Conservation (phyloP, 2,329 filamentous ascomycete genomes). For the Ceratocystis destructans region DNA sequence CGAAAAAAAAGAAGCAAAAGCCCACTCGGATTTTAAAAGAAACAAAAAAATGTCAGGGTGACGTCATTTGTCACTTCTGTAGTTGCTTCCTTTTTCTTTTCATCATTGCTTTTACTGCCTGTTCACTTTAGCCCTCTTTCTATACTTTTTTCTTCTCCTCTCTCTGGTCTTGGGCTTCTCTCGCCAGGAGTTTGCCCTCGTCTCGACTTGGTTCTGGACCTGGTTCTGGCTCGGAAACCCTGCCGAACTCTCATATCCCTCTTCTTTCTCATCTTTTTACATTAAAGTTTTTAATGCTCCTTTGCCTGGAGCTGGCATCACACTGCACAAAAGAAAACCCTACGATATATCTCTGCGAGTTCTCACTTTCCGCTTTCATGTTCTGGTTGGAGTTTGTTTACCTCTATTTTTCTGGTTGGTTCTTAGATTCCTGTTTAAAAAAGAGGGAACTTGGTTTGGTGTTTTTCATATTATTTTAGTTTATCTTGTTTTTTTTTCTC, state of each 20-base stretch:
- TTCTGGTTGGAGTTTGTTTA: background rate
- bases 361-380: slow-evolving; percentile 7
- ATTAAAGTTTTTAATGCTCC: slow-evolving; percentile 10
- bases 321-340: slow-evolving; percentile 1
- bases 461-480: background rate
- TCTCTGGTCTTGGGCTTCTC: background rate
- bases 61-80: slow-evolving; percentile 8
- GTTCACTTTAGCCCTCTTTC: background rate
- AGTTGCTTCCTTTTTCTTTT: background rate
- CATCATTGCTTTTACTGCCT: background rate
- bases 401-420: background rate
- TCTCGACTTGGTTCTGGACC: background rate
- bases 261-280: slow-evolving; percentile 6
- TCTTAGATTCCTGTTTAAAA: slow-evolving; percentile 10
- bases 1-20: slow-evolving; percentile 10
- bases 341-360: slow-evolving; percentile 8
- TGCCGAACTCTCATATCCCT: background rate
- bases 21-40: background rate
- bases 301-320: slow-evolving; percentile 4
- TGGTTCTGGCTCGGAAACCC: too few species aligned
- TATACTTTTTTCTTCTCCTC: background rate
- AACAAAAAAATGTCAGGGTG: slow-evolving; percentile 10
- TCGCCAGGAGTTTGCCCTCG: slow-evolving; percentile 2
- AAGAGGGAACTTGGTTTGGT: slow-evolving; percentile 6
- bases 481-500: background rate